Percentiles rank a stretch among this genome's conserved stretches.
These are phyloP conservation scores for Starmerella cellae DNA, from an alignment of 805 yeast species.

Conservation along the genomic window DNA sequence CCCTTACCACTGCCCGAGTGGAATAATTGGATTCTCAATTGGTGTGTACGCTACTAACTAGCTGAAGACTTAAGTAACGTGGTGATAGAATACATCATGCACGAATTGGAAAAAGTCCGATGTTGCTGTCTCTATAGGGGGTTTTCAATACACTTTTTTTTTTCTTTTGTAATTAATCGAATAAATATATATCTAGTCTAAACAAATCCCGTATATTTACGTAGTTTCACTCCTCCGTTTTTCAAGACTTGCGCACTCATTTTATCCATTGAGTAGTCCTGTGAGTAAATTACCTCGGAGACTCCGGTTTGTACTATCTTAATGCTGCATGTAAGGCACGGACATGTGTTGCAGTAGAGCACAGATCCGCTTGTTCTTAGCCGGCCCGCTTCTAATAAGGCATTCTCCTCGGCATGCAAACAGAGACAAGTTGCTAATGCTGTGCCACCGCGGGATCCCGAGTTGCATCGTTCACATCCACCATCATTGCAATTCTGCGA, in stretches of 20 bases:
- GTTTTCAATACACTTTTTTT: neutral
- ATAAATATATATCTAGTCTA: neutral
- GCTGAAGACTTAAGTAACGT: too few species aligned
- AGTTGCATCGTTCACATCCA: conserved; percentile 82
- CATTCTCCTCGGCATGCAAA: conserved; percentile 95
- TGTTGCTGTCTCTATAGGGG: too few species aligned
- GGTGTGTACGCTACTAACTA: too few species aligned
- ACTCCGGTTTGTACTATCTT: conserved; percentile 91
- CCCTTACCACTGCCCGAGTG: neutral
- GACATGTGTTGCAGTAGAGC: conserved; percentile 88
- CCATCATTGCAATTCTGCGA: conserved; percentile 85
- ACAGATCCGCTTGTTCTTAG: conserved; percentile 50
- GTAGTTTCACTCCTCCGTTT: conserved; percentile 57
- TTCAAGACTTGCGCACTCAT: conserved; percentile 56
- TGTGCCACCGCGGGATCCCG: conserved; percentile 46
- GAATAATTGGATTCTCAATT: too few species aligned
- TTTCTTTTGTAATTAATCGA: neutral
- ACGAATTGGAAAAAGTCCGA: too few species aligned
- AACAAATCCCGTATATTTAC: conserved; percentile 36
- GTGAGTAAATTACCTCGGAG: conserved; percentile 82
- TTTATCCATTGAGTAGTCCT: conserved; percentile 82
- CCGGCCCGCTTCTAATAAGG: conserved; percentile 84
- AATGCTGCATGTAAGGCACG: conserved; percentile 89
- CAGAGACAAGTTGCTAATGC: conserved; percentile 76
- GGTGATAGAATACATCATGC: too few species aligned